These are phyloP conservation scores for Phialocephala sp. DNA, from an alignment of 2,329 filamentous ascomycete genomes.

Conservation along the genomic window DNA sequence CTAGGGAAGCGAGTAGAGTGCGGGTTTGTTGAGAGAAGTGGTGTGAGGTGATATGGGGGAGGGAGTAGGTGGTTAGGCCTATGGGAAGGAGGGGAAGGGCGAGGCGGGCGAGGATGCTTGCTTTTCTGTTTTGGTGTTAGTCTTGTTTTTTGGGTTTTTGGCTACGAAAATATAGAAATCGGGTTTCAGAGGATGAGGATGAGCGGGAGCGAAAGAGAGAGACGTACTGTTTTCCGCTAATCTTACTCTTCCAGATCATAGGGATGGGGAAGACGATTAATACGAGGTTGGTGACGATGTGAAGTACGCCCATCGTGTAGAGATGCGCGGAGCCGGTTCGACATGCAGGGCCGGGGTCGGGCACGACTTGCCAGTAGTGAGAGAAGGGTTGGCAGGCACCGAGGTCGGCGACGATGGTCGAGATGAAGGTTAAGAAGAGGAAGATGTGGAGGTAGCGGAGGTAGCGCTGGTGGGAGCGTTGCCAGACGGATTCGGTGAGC, in stretches of 20 bases:
- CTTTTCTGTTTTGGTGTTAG: conserved; percentile 61
- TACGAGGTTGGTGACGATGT: conserved; percentile 85
- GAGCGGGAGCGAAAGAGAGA: neutral
- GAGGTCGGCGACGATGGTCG: conserved; percentile 78
- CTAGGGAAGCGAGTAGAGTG: conserved; percentile 84
- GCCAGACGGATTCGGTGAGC: conserved; percentile 81
- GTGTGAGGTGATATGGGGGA: conserved; percentile 72
- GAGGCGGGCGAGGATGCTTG: conserved; percentile 78
- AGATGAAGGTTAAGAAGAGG: conserved; percentile 76
- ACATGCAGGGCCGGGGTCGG: conserved; percentile 84
- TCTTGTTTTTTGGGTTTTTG: too few species aligned
- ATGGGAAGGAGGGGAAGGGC: conserved; percentile 82
- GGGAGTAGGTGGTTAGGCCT: conserved; percentile 75
- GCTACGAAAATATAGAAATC: too few species aligned
- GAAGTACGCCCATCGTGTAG: conserved; percentile 82
- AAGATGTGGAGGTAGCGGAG: conserved; percentile 76
- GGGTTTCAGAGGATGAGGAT: too few species aligned
- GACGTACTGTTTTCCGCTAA: conserved; percentile 62
- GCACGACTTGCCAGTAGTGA: conserved; percentile 79
- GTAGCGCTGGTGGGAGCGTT: conserved; percentile 72
- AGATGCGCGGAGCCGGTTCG: conserved; percentile 85
- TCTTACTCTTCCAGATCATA: conserved; percentile 78
- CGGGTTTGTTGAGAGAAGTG: conserved; percentile 81
- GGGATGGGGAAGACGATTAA: conserved; percentile 88
- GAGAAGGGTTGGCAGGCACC: conserved; percentile 78